Evolutionary conservation across 495 filamentous ascomycete genomes (phyloP).

Genomic region (Trichoderma erinaceum): DNA sequence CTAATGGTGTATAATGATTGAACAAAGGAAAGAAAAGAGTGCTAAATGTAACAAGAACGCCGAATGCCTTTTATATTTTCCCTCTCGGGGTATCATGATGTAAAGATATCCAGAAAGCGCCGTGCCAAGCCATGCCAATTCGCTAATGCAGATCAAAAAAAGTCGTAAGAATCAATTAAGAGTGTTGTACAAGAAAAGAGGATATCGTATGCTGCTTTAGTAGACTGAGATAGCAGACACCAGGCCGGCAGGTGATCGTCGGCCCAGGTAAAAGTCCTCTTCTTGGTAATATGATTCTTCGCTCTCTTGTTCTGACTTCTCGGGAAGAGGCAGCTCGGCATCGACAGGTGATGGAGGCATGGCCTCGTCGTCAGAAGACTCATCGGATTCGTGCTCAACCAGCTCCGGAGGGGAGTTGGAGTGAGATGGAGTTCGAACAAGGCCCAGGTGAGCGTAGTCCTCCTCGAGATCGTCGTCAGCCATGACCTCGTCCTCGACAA

Average conservation of each 20-base stretch:
- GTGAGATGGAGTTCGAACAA: conserved; percentile 68
- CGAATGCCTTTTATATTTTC: conserved; percentile 4
- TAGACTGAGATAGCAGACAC: conserved; percentile 47
- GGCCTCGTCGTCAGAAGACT: conserved; percentile 60
- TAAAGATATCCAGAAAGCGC: conserved; percentile 3
- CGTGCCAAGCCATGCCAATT: conserved; percentile 9
- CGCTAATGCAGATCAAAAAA: not conserved
- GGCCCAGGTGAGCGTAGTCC: conserved; percentile 61
- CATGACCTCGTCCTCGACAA: conserved; percentile 42
- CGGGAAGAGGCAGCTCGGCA: conserved; percentile 60
- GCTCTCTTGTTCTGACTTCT: conserved; percentile 22
- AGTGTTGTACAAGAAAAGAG: not conserved
- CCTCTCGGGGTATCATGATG: conserved; percentile 4
- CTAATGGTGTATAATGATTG: conserved; percentile 9
- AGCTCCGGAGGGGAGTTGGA: conserved; percentile 65
- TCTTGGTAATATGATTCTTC: conserved; percentile 52
- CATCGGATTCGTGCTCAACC: conserved; percentile 55
- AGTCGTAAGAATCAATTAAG: not conserved
- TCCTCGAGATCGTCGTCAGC: conserved; percentile 64
- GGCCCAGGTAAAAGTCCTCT: conserved; percentile 55
- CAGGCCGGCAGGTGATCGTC: conserved; percentile 37
- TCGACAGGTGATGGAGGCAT: conserved; percentile 83
- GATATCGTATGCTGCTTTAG: conserved; percentile 22
- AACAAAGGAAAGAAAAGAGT: not conserved
- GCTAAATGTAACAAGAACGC: not conserved